phyloP scores from a whole-genome alignment of 2,329 filamentous ascomycete genomes.

The Colletotrichum navitas region DNA sequence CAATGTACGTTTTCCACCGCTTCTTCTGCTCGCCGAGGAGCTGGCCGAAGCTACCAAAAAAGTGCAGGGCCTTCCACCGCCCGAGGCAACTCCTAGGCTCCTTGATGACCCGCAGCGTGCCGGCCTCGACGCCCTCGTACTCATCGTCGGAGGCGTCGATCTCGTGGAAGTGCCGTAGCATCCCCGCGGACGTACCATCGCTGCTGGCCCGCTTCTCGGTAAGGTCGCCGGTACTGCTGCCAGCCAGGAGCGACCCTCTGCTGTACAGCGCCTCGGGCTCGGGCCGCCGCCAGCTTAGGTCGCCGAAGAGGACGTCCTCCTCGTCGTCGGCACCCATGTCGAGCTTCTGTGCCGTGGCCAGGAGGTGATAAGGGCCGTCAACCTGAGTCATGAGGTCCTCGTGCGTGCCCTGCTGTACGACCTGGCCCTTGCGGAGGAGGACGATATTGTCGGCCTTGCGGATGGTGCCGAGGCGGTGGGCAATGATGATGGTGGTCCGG shows the following conservation, averaged over 20 bases:
- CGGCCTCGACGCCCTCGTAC: conserved; percentile 22
- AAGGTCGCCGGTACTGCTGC: conserved; percentile 34
- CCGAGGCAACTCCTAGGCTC: conserved; percentile 18
- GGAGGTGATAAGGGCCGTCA: conserved; percentile 57
- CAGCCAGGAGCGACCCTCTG: conserved; percentile 7
- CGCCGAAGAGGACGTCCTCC: conserved; percentile 42
- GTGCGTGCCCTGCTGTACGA: conserved; percentile 70
- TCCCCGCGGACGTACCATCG: conserved; percentile 26
- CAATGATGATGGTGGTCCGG: conserved; percentile 71
- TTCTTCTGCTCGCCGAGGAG: conserved; percentile 38
- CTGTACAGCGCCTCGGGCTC: conserved; percentile 19
- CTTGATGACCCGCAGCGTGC: conserved; percentile 15
- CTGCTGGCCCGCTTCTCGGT: conserved; percentile 34
- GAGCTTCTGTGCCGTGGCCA: conserved; percentile 54
- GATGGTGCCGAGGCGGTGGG: conserved; percentile 65
- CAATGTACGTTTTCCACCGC: conserved; percentile 39
- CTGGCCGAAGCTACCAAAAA: conserved; percentile 38
- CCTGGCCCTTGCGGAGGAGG: conserved; percentile 65
- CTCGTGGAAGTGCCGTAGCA: conserved; percentile 16
- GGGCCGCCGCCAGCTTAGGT: conserved; percentile 38
- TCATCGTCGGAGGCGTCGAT: conserved; percentile 35
- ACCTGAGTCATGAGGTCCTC: conserved; percentile 61
- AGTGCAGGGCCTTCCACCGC: conserved; percentile 20
- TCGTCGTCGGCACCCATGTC: conserved; percentile 37
- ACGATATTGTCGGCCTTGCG: conserved; percentile 70